A percentile compares a stretch with the other conserved stretches of the same genome.
Conservation (phyloP, 2,329 filamentous ascomycete species). For the Microdochium trichocladiopsis region DNA sequence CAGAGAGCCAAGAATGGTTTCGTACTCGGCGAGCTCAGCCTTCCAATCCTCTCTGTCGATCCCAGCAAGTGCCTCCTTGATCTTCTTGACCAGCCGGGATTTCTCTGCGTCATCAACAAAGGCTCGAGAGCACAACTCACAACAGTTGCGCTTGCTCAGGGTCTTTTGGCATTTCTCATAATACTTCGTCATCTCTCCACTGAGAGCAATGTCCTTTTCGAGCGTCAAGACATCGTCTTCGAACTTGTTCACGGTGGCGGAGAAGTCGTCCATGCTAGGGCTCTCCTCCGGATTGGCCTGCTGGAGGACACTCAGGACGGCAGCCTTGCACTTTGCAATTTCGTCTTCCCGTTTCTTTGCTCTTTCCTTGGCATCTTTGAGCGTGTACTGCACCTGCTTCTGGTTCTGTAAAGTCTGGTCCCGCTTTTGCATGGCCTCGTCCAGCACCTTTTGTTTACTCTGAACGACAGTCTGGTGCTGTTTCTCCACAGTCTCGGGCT, state of each 20-base stretch:
- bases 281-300: conserved; percentile 30
- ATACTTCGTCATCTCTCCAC: conserved; percentile 63
- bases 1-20: conserved; percentile 48
- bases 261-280: conserved; percentile 46
- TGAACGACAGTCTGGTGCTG: conserved; percentile 60
- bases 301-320: conserved; percentile 42
- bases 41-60: conserved; percentile 57
- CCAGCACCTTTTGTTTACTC: conserved; percentile 48
- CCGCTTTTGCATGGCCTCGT: conserved; percentile 60
- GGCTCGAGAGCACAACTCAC: conserved; percentile 66
- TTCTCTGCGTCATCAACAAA: conserved; percentile 58
- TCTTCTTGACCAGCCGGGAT: conserved; percentile 57
- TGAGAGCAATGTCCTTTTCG: conserved; percentile 62
- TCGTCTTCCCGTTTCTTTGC: conserved; percentile 59
- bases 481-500: conserved; percentile 59
- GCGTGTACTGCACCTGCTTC: conserved; percentile 67
- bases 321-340: conserved; percentile 51
- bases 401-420: conserved; percentile 67
- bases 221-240: conserved; percentile 52
- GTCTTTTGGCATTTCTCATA: conserved; percentile 61
- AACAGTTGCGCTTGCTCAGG: conserved; percentile 63
- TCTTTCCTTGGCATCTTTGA: conserved; percentile 59
- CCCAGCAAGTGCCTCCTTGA: conserved; percentile 57
- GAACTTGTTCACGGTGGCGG: conserved; percentile 38
- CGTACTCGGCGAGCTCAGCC: conserved; percentile 46